These are phyloP conservation scores for Aspergillus ostianus DNA, from an alignment of 495 filamentous ascomycete species.

Conservation along the genomic window DNA sequence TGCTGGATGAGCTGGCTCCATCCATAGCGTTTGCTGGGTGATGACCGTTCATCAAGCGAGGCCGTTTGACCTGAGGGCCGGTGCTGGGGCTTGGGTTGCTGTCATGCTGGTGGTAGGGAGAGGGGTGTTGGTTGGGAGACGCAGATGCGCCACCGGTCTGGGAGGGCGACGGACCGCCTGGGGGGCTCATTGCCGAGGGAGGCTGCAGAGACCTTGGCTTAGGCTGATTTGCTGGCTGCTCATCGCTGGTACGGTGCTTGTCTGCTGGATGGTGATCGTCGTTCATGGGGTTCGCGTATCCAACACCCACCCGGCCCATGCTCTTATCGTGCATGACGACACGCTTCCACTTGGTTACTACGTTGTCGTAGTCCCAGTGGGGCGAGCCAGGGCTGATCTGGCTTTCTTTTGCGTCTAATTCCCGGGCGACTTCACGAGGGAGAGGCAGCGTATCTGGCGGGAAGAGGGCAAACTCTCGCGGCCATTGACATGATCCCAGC, in stretches of 20 bases:
- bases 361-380: slow-evolving; percentile 55
- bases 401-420: slow-evolving; percentile 38
- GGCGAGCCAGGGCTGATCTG: slow-evolving; percentile 35
- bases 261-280: slow-evolving; percentile 22
- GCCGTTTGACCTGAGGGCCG: slow-evolving; percentile 38
- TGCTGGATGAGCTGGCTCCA: slow-evolving; percentile 6
- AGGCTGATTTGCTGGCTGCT: slow-evolving; percentile 13
- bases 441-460: slow-evolving; percentile 63
- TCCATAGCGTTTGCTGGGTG: slow-evolving; percentile 21
- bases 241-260: slow-evolving; percentile 26
- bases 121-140: slow-evolving; percentile 32
- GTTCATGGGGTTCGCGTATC: slow-evolving; percentile 19
- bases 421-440: slow-evolving; percentile 43
- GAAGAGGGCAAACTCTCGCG: slow-evolving; percentile 66
- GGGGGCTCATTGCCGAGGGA: slow-evolving; percentile 30
- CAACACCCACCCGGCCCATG: slow-evolving; percentile 43
- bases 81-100: slow-evolving; percentile 21
- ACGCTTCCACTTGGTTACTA: slow-evolving; percentile 58
- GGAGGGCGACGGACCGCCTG: slow-evolving; percentile 21
- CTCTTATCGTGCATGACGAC: slow-evolving; percentile 51
- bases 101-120: slow-evolving; percentile 35
- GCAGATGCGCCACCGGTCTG: slow-evolving; percentile 25
- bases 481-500: slow-evolving; percentile 65
- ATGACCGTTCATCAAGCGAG: slow-evolving; percentile 45
- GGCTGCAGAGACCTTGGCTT: slow-evolving; percentile 32